phyloP scores from a whole-genome alignment of 2,329 filamentous ascomycete species.

The Mycosphaerella sp. region DNA sequence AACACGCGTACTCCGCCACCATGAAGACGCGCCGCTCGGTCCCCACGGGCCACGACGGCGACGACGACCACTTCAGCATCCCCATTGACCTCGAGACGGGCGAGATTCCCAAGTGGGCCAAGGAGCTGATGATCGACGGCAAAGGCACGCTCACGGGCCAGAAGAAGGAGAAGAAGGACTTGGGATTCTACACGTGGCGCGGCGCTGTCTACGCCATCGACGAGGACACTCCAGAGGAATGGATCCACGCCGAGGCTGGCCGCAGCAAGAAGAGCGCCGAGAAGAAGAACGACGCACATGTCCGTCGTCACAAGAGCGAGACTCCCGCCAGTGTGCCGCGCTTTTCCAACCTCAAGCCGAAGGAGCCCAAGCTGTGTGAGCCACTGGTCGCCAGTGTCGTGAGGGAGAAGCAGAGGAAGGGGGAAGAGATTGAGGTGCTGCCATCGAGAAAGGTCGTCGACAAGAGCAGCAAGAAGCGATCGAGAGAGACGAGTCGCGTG shows the following conservation, averaged over 20 bases:
- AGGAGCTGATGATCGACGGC: conserved; percentile 14
- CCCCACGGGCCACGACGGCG: background rate
- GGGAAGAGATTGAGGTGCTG: background rate
- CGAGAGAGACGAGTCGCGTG: background rate
- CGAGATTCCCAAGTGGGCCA: conserved; percentile 11
- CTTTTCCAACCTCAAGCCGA: background rate
- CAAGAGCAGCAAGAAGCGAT: background rate
- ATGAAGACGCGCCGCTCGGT: conserved; percentile 11
- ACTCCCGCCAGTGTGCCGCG: background rate
- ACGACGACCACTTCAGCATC: background rate
- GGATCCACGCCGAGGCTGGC: conserved; percentile 17
- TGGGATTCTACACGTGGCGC: conserved; percentile 16
- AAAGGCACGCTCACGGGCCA: conserved; percentile 13
- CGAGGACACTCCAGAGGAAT: conserved; percentile 19
- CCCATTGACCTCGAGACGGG: conserved; percentile 1
- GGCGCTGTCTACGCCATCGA: conserved; percentile 18
- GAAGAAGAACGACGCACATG: conserved; percentile 4
- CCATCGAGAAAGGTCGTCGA: background rate
- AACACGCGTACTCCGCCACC: background rate
- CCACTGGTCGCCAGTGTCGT: background rate
- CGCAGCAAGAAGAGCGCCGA: conserved; percentile 1
- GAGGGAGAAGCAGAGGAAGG: background rate
- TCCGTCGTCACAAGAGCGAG: background rate
- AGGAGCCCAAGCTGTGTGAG: background rate
- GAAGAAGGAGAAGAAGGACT: conserved; percentile 1